A percentile compares a stretch with the other conserved stretches of the same genome.
phyloP scores from a whole-genome alignment of 225 moss, liverwort and hornwort genomes.

The Bryum argenteum region DNA sequence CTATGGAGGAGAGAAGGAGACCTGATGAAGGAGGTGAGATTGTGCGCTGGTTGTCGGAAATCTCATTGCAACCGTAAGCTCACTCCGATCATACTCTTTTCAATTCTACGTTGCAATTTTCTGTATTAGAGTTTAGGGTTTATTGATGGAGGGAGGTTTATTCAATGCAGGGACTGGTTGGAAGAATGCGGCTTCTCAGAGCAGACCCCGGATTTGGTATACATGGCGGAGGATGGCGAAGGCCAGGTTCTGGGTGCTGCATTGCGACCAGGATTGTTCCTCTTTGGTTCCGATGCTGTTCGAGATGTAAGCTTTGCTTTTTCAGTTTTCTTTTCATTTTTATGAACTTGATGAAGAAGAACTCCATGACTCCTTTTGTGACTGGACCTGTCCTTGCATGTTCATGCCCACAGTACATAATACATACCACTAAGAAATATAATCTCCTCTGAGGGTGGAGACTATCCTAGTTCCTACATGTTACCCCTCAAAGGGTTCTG shows the following conservation, averaged over 20 bases:
- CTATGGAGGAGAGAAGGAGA: constrained; percentile 21
- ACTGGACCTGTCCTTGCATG: too few species aligned
- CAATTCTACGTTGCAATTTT: background rate
- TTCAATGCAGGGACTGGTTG: constrained; percentile 42
- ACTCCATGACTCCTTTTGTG: too few species aligned
- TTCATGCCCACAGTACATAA: too few species aligned
- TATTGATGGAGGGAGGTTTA: background rate
- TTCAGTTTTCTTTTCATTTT: too few species aligned
- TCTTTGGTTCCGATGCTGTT: constrained; percentile 57
- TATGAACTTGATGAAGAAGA: too few species aligned
- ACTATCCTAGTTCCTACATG: too few species aligned
- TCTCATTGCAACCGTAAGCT: constrained; percentile 51
- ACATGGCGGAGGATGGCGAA: constrained; percentile 52
- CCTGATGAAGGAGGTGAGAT: constrained; percentile 18
- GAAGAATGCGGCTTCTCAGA: constrained; percentile 52
- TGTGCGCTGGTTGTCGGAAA: constrained; percentile 49
- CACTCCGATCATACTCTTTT: background rate
- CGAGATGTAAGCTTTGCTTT: constrained; percentile 50
- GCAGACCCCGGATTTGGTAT: constrained; percentile 44
- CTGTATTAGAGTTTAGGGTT: constrained; percentile 20
- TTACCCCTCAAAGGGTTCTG: background rate
- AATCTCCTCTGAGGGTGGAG: too few species aligned
- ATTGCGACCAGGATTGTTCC: constrained; percentile 42
- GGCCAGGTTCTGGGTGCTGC: constrained; percentile 46
- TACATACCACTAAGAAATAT: too few species aligned